Evolutionary conservation across 2,329 filamentous ascomycete species (phyloP).

Genomic region (Penicillium sclerotigenum): DNA sequence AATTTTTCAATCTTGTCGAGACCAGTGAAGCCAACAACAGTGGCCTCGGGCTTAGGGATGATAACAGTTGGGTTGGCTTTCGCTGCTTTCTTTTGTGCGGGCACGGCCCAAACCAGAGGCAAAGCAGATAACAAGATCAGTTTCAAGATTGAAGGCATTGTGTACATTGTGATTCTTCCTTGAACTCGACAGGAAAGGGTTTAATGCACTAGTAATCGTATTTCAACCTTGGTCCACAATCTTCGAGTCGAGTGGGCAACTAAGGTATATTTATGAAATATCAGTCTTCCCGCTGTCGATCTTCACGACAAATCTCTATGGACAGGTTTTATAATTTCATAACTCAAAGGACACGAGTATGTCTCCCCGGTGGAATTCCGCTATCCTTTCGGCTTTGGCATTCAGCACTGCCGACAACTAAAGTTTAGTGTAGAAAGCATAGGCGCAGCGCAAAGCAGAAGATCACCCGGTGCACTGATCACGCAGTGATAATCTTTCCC

Average conservation of each 20-base stretch:
- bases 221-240: background rate
- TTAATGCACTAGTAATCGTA: background rate
- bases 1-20: slow-evolving; percentile 60
- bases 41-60: slow-evolving; percentile 52
- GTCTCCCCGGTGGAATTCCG: too few relatives aligned
- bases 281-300: background rate
- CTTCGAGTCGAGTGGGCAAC: background rate
- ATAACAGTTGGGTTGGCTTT: slow-evolving; percentile 51
- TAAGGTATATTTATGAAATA: background rate
- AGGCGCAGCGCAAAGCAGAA: background rate
- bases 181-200: background rate
- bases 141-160: slow-evolving; percentile 3
- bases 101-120: slow-evolving; percentile 14
- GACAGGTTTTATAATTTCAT: background rate
- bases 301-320: background rate
- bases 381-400: background rate
- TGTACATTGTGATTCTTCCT: slow-evolving; percentile 1
- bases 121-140: slow-evolving; percentile 9
- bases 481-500: too few relatives aligned
- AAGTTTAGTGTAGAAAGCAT: background rate
- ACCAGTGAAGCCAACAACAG: slow-evolving; percentile 43
- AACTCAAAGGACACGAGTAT: background rate
- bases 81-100: slow-evolving; percentile 40
- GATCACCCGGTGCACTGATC: background rate
- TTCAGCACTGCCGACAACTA: background rate